phyloP scores from a whole-genome alignment of 305 asterid genomes.

The Solanum hybrid region DNA sequence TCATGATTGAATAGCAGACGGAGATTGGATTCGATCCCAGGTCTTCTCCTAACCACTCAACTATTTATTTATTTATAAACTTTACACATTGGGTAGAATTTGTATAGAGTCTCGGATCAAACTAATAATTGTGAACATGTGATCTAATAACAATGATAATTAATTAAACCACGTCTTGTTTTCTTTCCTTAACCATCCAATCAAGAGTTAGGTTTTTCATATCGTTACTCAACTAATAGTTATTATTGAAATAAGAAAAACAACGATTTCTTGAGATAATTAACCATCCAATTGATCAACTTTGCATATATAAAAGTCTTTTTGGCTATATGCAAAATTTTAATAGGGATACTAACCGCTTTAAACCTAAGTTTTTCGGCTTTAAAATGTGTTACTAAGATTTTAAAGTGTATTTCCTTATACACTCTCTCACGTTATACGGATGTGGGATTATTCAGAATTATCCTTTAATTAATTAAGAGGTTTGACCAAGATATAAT shows the following conservation, averaged over 20 bases:
- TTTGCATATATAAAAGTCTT: background rate
- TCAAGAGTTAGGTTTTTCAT: too few species aligned
- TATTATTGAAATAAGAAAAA: too few species aligned
- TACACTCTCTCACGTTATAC: background rate
- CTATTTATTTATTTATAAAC: background rate
- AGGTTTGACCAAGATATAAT: background rate
- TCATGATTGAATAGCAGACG: background rate
- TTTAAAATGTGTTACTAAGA: background rate
- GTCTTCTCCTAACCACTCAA: background rate
- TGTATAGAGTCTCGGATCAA: background rate
- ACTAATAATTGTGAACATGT: background rate
- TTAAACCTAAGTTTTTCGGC: background rate
- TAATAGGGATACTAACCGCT: too few species aligned
- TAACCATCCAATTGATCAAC: background rate
- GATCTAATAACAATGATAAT: background rate
- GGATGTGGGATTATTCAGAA: background rate
- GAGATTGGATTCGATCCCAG: background rate
- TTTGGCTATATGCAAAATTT: too few species aligned
- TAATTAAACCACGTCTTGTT: background rate
- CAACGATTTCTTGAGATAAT: too few species aligned
- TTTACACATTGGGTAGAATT: background rate
- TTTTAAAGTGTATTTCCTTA: background rate
- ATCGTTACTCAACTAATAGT: background rate
- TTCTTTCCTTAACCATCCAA: too few species aligned
- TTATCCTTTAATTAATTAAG: background rate